Conservation (phyloP, 176 grass and related monocot species). For the Coix lacrymajobi region DNA sequence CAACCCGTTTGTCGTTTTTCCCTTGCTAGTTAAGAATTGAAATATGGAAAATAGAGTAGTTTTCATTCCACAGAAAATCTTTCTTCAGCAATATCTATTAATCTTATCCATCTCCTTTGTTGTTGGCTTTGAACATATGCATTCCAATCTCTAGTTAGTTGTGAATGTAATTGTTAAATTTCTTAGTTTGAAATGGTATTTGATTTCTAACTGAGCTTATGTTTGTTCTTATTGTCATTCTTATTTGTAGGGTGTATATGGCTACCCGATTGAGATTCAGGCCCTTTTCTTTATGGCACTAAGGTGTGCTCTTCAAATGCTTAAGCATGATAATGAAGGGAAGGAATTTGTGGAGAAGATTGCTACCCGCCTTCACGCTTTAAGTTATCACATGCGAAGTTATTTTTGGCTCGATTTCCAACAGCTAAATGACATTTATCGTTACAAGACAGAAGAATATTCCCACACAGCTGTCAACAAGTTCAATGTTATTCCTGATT, state of each 20-base stretch:
- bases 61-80: not conserved
- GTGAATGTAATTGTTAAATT: not conserved
- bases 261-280: constrained; percentile 78
- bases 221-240: not conserved
- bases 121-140: not conserved
- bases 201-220: constrained; percentile 7
- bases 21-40: constrained; percentile 4
- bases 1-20: not conserved
- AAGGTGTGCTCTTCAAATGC: constrained; percentile 54
- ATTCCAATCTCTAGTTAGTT: not conserved
- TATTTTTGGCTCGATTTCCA: constrained; percentile 85
- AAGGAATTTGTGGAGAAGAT: constrained; percentile 64
- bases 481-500: constrained; percentile 81
- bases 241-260: constrained; percentile 63
- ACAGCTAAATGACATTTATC: constrained; percentile 79
- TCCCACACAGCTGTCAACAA: constrained; percentile 82
- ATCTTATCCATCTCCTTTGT: not conserved
- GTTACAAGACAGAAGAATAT: constrained; percentile 81
- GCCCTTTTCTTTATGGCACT: constrained; percentile 82
- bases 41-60: not conserved
- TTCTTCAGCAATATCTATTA: not conserved
- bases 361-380: constrained; percentile 64
- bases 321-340: constrained; percentile 70
- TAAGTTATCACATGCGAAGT: constrained; percentile 84
- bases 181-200: not conserved